Conservation (phyloP, 2,329 filamentous ascomycete genomes). For the Leptosphaerulina australis region DNA sequence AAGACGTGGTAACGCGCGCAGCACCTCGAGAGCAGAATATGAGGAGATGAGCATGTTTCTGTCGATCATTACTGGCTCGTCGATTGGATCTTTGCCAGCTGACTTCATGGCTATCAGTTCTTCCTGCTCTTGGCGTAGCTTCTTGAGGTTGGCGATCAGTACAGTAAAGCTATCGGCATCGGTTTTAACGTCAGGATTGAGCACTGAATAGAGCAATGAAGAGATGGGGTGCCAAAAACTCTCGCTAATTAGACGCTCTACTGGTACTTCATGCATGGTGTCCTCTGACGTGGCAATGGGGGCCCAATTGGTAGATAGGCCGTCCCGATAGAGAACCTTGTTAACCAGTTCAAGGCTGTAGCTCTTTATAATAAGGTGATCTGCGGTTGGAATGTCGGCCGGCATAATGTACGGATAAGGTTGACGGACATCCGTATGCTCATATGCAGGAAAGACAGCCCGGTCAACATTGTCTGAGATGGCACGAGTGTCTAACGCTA, state of each 20-base stretch:
- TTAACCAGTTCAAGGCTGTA: conserved; percentile 15
- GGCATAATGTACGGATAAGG: conserved; percentile 24
- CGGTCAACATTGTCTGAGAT: conserved; percentile 40
- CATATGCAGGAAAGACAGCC: conserved; percentile 33
- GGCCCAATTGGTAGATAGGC: conserved; percentile 2
- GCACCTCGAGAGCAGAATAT: conserved; percentile 34
- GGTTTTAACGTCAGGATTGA: conserved; percentile 1
- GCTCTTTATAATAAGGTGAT: conserved; percentile 16
- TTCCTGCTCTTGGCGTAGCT: conserved; percentile 22
- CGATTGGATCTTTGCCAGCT: conserved; percentile 16
- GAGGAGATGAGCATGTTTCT: conserved; percentile 32
- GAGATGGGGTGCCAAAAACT: conserved; percentile 12
- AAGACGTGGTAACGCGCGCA: conserved; percentile 23
- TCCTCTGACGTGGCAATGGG: background rate
- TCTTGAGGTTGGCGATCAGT: conserved; percentile 7
- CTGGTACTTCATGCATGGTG: background rate
- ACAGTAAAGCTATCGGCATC: conserved; percentile 3
- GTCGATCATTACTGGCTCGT: conserved; percentile 28
- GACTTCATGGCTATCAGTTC: conserved; percentile 11
- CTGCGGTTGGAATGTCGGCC: conserved; percentile 15
- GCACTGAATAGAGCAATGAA: conserved; percentile 1
- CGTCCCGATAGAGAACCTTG: conserved; percentile 24
- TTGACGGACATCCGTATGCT: conserved; percentile 8
- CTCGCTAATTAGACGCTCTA: background rate
- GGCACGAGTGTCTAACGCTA: conserved; percentile 22